These are phyloP conservation scores for Leccinellum albellum DNA, from an alignment of 768 basidiomycete genomes.

Conservation along the genomic window DNA sequence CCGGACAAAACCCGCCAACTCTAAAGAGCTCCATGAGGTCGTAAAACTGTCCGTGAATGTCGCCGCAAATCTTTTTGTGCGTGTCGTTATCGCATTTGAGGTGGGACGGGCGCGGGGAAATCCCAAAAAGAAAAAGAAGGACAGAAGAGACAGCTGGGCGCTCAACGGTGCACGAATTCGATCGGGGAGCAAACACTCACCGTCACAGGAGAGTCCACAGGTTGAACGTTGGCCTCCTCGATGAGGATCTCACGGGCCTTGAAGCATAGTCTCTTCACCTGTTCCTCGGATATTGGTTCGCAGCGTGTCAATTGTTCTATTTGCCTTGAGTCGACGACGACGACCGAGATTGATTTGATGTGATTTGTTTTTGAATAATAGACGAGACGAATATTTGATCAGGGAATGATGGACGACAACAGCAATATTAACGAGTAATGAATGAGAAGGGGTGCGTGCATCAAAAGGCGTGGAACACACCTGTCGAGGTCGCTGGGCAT, in stretches of 20 bases:
- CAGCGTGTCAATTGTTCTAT: conserved; percentile 92
- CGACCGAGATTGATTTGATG: conserved; percentile 10
- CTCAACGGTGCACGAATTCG: conserved; percentile 1
- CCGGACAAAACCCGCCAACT: conserved; percentile 87
- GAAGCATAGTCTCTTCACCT: conserved; percentile 91
- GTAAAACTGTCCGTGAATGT: conserved; percentile 97
- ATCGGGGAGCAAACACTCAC: conserved; percentile 42
- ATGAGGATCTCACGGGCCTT: conserved; percentile 96
- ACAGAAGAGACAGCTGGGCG: not conserved
- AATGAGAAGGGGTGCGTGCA: conserved; percentile 20
- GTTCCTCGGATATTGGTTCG: conserved; percentile 92
- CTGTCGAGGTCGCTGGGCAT: conserved; percentile 59
- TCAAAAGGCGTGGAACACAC: conserved; percentile 38
- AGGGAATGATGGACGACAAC: conserved; percentile 22
- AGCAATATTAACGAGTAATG: conserved; percentile 4
- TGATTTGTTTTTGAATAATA: not conserved
- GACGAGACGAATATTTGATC: conserved; percentile 18
- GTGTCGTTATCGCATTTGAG: conserved; percentile 5
- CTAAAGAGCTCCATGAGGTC: conserved; percentile 95
- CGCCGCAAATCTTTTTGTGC: conserved; percentile 72
- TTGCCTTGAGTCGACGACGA: conserved; percentile 54
- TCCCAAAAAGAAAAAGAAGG: not conserved
- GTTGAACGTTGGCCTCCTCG: conserved; percentile 97
- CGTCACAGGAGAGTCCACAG: conserved; percentile 93
- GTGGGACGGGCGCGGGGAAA: not conserved